Base-by-base conservation (phyloP, 345 rosid genomes). In the Aquilaria sinensis region DNA sequence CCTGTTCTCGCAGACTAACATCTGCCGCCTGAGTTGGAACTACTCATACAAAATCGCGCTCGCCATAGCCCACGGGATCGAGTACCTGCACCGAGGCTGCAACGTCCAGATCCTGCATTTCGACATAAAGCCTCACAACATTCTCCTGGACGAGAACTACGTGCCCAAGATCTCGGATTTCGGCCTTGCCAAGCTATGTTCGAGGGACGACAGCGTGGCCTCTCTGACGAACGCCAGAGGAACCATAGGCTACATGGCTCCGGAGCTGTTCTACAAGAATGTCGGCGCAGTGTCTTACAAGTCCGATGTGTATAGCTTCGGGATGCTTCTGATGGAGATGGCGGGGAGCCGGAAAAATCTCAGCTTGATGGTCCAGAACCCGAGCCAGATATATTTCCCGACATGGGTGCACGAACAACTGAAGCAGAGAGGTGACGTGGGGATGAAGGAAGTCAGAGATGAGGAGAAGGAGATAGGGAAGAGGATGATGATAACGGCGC, bases 61-160 rank as follows among this genome's bases (percentile, higher is more conserved):
- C 3, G 47, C 45, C 33, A 45, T 57, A 34, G 60, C 60, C n/a
- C 30, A 43, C 31, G 60, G 47, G 0, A 34, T 57, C 34, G 60
- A 57, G 2, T 57, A 57, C 11, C 37, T 57, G 3, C 47, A 34
- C n/a, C 15, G 10, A 57, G 46, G 47, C 37, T 34, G 47, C 37
- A n/a, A 57, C 3, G 37, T 32, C 23, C 60, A 33, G 2, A 54
- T 54, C 32, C 13, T 54, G 32, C 57, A 54, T 57, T 57, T 57
- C n/a, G 60, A 57, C 37, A 57, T 57, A 43, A 57, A 57, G 12
- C 60, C 60, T 1, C 46, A 57, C 9, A 57, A 57, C 30, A 34
- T 57, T 7, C 60, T 57, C 9, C 11, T 57, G 1, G 60, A 57
- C 11, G 47, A 57, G 10, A 57, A 57, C 12, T 57, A 31, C 8